Conservation (phyloP, 2,329 filamentous ascomycete species). For the Waltergamsia citrina region DNA sequence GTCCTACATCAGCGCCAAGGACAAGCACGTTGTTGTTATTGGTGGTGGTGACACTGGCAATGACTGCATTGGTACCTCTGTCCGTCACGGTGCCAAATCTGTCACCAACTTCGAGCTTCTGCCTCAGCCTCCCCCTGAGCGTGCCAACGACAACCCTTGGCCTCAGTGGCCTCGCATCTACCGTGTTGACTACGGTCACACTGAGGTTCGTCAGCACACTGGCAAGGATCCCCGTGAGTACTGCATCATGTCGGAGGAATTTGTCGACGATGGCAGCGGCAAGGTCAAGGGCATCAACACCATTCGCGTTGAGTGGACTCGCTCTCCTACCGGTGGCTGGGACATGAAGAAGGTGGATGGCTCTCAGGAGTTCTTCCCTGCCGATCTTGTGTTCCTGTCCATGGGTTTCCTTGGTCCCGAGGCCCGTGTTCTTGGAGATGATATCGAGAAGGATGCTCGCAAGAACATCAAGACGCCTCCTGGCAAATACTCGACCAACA, state of each 20-base stretch:
- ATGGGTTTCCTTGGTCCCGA: slow-evolving; percentile 98
- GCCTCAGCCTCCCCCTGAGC: slow-evolving; percentile 83
- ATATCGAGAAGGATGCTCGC: slow-evolving; percentile 81
- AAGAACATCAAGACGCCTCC: slow-evolving; percentile 94
- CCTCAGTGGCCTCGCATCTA: slow-evolving; percentile 97
- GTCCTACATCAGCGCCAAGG: slow-evolving; percentile 87
- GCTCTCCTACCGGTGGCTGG: slow-evolving; percentile 81
- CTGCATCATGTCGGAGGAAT: slow-evolving; percentile 97
- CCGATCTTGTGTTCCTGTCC: slow-evolving; percentile 85
- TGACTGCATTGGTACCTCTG: slow-evolving; percentile 93
- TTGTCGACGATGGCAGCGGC: slow-evolving; percentile 79
- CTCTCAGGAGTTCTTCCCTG: slow-evolving; percentile 91
- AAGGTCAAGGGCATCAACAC: slow-evolving; percentile 95
- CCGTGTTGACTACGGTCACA: slow-evolving; percentile 96
- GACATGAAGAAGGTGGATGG: slow-evolving; percentile 97
- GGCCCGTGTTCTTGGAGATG: slow-evolving; percentile 75
- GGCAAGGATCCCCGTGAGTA: slow-evolving; percentile 94
- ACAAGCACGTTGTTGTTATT: slow-evolving; percentile 92
- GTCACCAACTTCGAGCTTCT: slow-evolving; percentile 95
- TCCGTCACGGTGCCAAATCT: slow-evolving; percentile 90
- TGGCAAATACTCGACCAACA: slow-evolving; percentile 80
- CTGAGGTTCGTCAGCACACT: slow-evolving; percentile 91
- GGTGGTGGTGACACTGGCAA: slow-evolving; percentile 97
- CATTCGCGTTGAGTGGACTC: slow-evolving; percentile 91
- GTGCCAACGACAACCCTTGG: slow-evolving; percentile 93